Evolutionary conservation across 352 stramenopile species (phyloP).

Genomic region (Thalassiosira hispida): DNA sequence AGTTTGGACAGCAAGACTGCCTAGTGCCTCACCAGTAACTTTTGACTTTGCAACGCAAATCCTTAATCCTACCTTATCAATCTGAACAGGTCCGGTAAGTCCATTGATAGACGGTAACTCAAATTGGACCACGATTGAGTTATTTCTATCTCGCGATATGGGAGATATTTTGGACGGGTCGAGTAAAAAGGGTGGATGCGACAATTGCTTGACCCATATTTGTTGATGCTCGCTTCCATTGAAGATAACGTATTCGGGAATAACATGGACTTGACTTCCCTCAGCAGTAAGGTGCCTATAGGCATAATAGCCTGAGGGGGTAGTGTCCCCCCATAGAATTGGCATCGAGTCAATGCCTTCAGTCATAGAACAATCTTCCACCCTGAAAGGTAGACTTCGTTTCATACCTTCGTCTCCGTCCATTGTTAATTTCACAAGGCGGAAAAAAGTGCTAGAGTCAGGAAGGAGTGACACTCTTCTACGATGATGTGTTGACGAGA

Average conservation of each 20-base stretch:
- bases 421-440: slow-evolving; percentile 81
- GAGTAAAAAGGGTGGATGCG: slow-evolving; percentile 44
- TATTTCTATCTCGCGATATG: slow-evolving; percentile 61
- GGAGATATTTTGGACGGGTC: slow-evolving; percentile 60
- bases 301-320: slow-evolving; percentile 76
- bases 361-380: slow-evolving; percentile 79
- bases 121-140: slow-evolving; percentile 71
- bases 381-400: slow-evolving; percentile 71
- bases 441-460: slow-evolving; percentile 55
- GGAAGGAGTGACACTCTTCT: slow-evolving; percentile 78
- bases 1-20: slow-evolving; percentile 83
- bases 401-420: slow-evolving; percentile 74
- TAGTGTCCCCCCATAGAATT: slow-evolving; percentile 76
- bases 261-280: slow-evolving; percentile 81
- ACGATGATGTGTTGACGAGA: slow-evolving; percentile 65
- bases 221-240: slow-evolving; percentile 74
- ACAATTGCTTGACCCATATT: slow-evolving; percentile 76
- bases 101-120: slow-evolving; percentile 68
- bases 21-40: slow-evolving; percentile 60
- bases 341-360: slow-evolving; percentile 77
- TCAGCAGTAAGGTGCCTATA: slow-evolving; percentile 78
- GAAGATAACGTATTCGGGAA: slow-evolving; percentile 85
- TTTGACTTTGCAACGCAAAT: slow-evolving; percentile 70
- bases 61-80: slow-evolving; percentile 77
- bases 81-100: slow-evolving; percentile 67